Conservation (phyloP, 495 filamentous ascomycete genomes). For the Talaromyces thailandensis region DNA sequence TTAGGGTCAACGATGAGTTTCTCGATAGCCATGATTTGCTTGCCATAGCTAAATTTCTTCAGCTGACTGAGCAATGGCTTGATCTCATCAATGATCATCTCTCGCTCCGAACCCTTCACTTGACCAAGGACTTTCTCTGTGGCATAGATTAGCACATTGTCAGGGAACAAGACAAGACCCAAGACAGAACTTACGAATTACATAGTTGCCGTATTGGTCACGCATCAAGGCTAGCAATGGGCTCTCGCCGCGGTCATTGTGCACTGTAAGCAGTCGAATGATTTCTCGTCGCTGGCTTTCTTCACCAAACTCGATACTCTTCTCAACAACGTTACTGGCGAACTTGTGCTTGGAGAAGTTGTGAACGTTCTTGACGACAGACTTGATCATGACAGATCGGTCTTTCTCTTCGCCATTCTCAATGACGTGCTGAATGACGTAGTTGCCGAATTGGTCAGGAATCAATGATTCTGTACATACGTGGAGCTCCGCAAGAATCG, state of each 20-base stretch:
- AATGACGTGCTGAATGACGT: slow-evolving; percentile 93
- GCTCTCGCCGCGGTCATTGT: slow-evolving; percentile 54
- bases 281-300: slow-evolving; percentile 63
- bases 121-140: slow-evolving; percentile 72
- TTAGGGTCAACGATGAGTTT: slow-evolving; percentile 44
- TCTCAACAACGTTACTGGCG: slow-evolving; percentile 96
- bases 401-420: slow-evolving; percentile 72
- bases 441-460: slow-evolving; percentile 90
- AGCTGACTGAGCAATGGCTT: slow-evolving; percentile 62
- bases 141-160: slow-evolving; percentile 22
- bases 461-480: slow-evolving; percentile 62
- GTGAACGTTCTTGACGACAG: slow-evolving; percentile 66
- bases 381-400: slow-evolving; percentile 57
- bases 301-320: slow-evolving; percentile 71
- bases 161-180: slow-evolving; percentile 12
- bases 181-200: slow-evolving; percentile 66
- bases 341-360: slow-evolving; percentile 88
- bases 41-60: slow-evolving; percentile 67
- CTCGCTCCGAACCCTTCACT: slow-evolving; percentile 55
- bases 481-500: slow-evolving; percentile 73
- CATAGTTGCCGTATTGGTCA: slow-evolving; percentile 93
- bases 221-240: slow-evolving; percentile 70
- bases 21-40: slow-evolving; percentile 70
- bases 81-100: slow-evolving; percentile 60
- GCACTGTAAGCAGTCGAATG: slow-evolving; percentile 51